phyloP scores from a whole-genome alignment of 2,329 filamentous ascomycete genomes.

The Sporothrix schenckii region DNA sequence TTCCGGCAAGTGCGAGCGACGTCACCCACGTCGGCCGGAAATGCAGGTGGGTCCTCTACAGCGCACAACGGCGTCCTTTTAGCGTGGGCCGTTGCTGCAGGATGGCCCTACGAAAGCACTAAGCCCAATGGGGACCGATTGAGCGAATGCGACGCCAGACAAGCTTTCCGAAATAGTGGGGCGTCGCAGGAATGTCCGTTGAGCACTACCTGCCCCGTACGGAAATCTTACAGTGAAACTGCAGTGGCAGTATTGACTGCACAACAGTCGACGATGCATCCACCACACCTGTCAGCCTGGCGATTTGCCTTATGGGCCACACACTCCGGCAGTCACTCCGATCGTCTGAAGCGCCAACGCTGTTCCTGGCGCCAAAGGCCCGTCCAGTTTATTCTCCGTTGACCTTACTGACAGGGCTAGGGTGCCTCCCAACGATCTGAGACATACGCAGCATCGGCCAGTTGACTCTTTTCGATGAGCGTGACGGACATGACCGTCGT shows the following conservation, averaged over 20 bases:
- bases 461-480: not conserved
- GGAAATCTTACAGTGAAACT: not conserved
- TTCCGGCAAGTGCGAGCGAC: constrained; percentile 5
- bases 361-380: constrained; percentile 8
- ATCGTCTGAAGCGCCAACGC: not conserved
- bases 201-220: not conserved
- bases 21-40: not conserved
- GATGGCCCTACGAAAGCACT: constrained; percentile 1
- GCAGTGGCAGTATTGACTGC: constrained; percentile 1
- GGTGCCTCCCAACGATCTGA: not conserved
- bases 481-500: too few relatives aligned
- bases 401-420: not conserved
- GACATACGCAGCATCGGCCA: not conserved
- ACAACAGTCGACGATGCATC: constrained; percentile 8
- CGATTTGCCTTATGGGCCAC: constrained; percentile 1
- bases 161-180: constrained; percentile 7
- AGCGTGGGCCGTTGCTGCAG: not conserved
- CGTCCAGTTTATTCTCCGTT: not conserved
- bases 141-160: constrained; percentile 9
- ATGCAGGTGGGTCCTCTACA: not conserved
- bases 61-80: too few relatives aligned
- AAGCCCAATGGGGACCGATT: not conserved
- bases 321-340: constrained; percentile 5
- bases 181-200: not conserved
- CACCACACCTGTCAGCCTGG: not conserved